Evolutionary conservation across 1,139 yeast genomes (phyloP), one percentile per base, ranked within the genome.

Genomic region (Hemisphaericaspora lyxosophila): DNA sequence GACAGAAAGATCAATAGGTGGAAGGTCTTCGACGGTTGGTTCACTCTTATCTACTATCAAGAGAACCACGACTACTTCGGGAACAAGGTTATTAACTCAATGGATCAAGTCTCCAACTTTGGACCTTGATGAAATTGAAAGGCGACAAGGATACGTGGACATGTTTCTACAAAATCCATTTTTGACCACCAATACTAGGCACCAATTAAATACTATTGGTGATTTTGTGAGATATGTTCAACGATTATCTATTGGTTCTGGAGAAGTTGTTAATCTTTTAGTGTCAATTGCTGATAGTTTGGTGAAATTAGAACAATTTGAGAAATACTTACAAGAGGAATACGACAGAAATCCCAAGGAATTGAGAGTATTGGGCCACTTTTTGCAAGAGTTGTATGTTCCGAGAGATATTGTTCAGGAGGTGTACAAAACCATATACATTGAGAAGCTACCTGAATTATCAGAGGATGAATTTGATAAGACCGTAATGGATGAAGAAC

Each of bases 31-130:
- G 11, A 66, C 64, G 4, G 73, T 73, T 9, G 96, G 96, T 0
- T 82, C 96, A 0, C 60, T 92, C 13, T 63, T 86, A 9, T 75
- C 79, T 13, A 73, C 87, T 0, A 73, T 92, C 7, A 76, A 78
- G 42, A 64, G 84, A 39, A 92, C 97, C 0, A 76, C 76, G 2
- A 88, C 98, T 0, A 73, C 82, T 1, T 80, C 95, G 0, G 98
- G 98, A 0, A 67, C 95, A 0, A 67, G 98, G 34, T 54, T 85
- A 16, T 63, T 92, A 14, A 75, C 82, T 3, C 82, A 82, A 38
- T 89, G 97, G 97, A 62, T 92, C 3, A 73, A 86, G 15, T 81
- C 90, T 0, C 99, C 99, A 0, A 72, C 86, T 0, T 68, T 85
- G 4, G 76, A 83, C 48, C 50, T 76, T 0, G 51, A 54, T 0